Percentiles rank a stretch among this genome's conserved stretches.
Conservation (phyloP, 1,139 yeast genomes). For the Candida anutae region DNA sequence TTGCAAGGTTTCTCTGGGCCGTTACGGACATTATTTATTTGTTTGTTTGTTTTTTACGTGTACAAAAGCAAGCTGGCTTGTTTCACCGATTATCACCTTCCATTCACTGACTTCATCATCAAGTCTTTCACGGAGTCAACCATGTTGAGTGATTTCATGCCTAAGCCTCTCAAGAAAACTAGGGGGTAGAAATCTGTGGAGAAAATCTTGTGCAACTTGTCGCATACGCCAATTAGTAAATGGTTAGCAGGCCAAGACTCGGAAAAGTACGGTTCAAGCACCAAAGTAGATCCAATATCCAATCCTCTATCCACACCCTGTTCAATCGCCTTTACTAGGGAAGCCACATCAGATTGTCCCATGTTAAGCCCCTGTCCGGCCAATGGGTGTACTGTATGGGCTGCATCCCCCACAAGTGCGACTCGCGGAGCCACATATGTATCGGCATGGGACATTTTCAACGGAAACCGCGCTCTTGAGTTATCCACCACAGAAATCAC, state of each 20-base stretch:
- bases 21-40: no score
- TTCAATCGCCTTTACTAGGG: constrained; percentile 63
- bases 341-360: constrained; percentile 93
- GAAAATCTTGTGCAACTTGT: constrained; percentile 83
- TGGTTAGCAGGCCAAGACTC: constrained; percentile 77
- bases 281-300: constrained; percentile 80
- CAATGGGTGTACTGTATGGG: constrained; percentile 93
- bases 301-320: constrained; percentile 67
- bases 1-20: no score
- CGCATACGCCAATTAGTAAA: constrained; percentile 77
- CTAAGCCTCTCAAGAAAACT: constrained; percentile 68
- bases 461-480: constrained; percentile 83
- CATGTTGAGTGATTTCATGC: constrained; percentile 61
- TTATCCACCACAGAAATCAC: constrained; percentile 51
- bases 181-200: constrained; percentile 67
- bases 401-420: constrained; percentile 96
- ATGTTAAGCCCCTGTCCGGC: constrained; percentile 98
- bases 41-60: no score
- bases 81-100: no score
- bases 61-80: no score
- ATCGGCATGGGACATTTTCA: constrained; percentile 85
- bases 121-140: constrained; percentile 53
- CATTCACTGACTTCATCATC: constrained; percentile 30
- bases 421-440: constrained; percentile 75
- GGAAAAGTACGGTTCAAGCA: constrained; percentile 79